phyloP scores from a whole-genome alignment of 169 alveolate species.

The Eimeria sp. region DNA sequence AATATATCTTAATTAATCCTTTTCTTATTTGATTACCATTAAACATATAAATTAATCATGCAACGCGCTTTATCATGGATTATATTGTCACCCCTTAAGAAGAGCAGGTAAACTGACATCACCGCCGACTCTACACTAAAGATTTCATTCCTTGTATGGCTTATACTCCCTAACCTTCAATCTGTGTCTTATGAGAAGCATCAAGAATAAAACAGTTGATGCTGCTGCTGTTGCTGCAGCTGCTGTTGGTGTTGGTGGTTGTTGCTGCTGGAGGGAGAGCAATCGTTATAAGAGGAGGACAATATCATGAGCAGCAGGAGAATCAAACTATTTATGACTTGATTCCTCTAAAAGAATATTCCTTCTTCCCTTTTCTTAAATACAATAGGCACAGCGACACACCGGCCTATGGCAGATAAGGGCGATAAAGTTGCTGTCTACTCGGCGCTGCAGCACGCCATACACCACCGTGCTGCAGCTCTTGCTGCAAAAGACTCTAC shows the following conservation, averaged over 20 bases:
- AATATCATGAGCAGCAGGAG: no score
- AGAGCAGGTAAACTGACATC: not conserved
- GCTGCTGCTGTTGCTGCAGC: not conserved
- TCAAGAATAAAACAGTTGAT: not conserved
- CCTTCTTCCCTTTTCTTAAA: no score
- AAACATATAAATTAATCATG: no score
- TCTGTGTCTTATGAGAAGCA: not conserved
- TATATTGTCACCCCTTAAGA: no score
- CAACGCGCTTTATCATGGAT: no score
- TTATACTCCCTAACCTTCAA: not conserved
- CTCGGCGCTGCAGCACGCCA: not conserved
- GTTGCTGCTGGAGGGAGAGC: no score
- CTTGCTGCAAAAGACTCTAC: not conserved
- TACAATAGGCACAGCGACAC: not conserved
- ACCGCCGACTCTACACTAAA: not conserved
- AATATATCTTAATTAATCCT: no score
- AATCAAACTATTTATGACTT: no score
- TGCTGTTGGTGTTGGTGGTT: not conserved
- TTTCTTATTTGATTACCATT: no score
- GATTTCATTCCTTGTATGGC: not conserved
- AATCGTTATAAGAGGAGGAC: no score
- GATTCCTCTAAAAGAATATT: no score
- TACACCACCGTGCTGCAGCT: not conserved
- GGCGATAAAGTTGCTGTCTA: not conserved
- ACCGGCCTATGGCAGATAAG: not conserved